Percentiles rank a stretch among this genome's conserved stretches.
Evolutionary conservation across 805 yeast genomes (phyloP).

Genomic region (Candida takata): DNA sequence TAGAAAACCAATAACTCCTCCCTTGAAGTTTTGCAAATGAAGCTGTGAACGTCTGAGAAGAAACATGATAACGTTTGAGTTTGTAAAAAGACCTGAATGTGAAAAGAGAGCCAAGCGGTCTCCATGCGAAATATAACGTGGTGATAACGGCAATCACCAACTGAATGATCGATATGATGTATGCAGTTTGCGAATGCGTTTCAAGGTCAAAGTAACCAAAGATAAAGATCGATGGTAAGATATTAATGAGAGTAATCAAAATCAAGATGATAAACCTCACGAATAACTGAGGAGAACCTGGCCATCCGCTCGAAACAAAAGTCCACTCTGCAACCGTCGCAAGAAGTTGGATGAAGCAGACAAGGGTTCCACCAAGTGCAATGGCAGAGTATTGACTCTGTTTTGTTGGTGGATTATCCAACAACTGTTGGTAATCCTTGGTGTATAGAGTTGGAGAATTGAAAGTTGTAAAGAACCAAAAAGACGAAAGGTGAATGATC

Average conservation of each 20-base stretch:
- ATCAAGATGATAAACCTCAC: constrained; percentile 39
- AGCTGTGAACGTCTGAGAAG: constrained; percentile 55
- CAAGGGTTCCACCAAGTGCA: constrained; percentile 62
- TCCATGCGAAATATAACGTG: constrained; percentile 47
- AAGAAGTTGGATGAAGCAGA: constrained; percentile 48
- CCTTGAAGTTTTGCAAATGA: constrained; percentile 49
- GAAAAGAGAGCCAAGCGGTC: constrained; percentile 54
- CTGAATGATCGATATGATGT: constrained; percentile 44
- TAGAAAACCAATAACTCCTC: constrained; percentile 52
- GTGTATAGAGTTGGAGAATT: constrained; percentile 70
- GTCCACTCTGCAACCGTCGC: constrained; percentile 52
- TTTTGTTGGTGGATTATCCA: constrained; percentile 54
- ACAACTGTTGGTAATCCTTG: constrained; percentile 40
- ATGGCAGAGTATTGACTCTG: constrained; percentile 52
- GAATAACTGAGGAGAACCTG: constrained; percentile 58
- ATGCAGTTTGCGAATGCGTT: constrained; percentile 30
- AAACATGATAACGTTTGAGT: constrained; percentile 41
- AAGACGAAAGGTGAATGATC: constrained; percentile 67
- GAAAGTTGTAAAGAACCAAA: constrained; percentile 72
- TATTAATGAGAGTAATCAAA: constrained; percentile 37
- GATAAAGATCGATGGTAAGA: constrained; percentile 48
- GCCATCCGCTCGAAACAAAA: constrained; percentile 68
- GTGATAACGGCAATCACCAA: constrained; percentile 50
- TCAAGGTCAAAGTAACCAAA: constrained; percentile 35
- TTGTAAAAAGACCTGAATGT: constrained; percentile 21